Base-by-base conservation (phyloP, 257 asterid genomes). In the Scutellaria minor region DNA sequence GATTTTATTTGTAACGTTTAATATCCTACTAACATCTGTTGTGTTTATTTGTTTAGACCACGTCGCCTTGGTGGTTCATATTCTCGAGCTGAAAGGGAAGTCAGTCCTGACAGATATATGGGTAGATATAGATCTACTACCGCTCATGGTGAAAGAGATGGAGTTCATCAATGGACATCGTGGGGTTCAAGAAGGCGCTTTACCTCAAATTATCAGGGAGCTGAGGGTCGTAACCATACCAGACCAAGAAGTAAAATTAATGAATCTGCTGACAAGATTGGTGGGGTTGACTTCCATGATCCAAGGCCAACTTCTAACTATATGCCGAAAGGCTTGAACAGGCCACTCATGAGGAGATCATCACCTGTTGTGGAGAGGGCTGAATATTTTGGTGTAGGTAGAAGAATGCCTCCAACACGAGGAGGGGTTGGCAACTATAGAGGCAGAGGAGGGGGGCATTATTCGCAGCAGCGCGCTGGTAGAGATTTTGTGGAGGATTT, bases 141-240 rank as follows among this genome's bases (percentile, higher is more conserved):
- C 40, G 7, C 73, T 57, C 79, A 73, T 45, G 82, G 66, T 45
- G 89, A 76, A 75, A 82, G 86, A 75, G 85, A 77, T 70, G 87
- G 76, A 76, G 85, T 54, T 54, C 75, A 78, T 77, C 84, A 77
- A 68, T 84, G 85, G 85, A 64, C 69, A 56, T 80, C 79, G 60
- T 83, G 86, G 96, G 84, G 77, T 70, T 71, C 92, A 1, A 91
- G 84, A 82, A 63, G 75, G 73, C 87, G 82, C 37, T 77, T 71
- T 70, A 54, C 81, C 14, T 75, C 87, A 68, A 73, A 51, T 61
- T 78, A 81, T 83, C 82, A 81, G 58, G 86, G 82, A 35, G 27
- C 63, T 0, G 88, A 79, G 66, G 87, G 81, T 81, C 90, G 75
- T 41, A 68, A 64, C 44, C 71, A 64, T 71, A 48, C 78, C 75